phyloP scores from a whole-genome alignment of 176 grass and related monocot genomes.

The Musa acuminata region DNA sequence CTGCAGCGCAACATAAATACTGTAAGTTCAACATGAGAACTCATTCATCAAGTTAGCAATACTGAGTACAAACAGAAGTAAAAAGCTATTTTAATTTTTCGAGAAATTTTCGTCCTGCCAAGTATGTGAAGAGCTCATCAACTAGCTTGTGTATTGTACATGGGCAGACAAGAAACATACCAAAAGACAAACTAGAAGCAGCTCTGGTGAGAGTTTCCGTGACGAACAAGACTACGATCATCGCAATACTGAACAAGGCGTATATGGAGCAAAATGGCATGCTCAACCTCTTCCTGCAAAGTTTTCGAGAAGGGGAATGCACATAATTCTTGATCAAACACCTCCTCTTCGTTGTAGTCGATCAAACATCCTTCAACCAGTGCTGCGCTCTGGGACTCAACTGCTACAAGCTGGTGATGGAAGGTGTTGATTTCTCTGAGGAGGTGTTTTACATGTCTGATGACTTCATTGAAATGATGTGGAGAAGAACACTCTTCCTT shows the following conservation, averaged over 20 bases:
- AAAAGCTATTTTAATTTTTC: too few species aligned
- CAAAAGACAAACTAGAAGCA: background rate
- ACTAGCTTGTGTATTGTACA: background rate
- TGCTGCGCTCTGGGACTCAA: constrained; percentile 38
- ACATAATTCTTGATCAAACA: constrained; percentile 42
- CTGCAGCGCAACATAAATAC: too few species aligned
- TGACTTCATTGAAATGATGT: constrained; percentile 77
- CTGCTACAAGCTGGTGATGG: constrained; percentile 17
- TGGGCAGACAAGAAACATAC: background rate
- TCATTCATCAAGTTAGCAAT: too few species aligned
- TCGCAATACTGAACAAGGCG: constrained; percentile 1
- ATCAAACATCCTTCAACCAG: constrained; percentile 29
- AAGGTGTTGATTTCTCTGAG: constrained; percentile 34
- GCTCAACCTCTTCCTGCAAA: constrained; percentile 55
- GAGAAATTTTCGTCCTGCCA: too few species aligned
- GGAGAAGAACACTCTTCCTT: constrained; percentile 53
- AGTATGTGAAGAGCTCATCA: background rate
- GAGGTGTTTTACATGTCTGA: constrained; percentile 82
- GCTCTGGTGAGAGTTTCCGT: background rate
- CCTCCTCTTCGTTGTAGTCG: constrained; percentile 49
- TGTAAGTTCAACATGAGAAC: too few species aligned
- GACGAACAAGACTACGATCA: constrained; percentile 2
- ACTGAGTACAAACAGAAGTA: too few species aligned
- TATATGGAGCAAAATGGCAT: constrained; percentile 45
- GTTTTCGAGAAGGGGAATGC: constrained; percentile 45